Base-by-base conservation (phyloP, 768 basidiomycete species). In the Hericium erinaceus region DNA sequence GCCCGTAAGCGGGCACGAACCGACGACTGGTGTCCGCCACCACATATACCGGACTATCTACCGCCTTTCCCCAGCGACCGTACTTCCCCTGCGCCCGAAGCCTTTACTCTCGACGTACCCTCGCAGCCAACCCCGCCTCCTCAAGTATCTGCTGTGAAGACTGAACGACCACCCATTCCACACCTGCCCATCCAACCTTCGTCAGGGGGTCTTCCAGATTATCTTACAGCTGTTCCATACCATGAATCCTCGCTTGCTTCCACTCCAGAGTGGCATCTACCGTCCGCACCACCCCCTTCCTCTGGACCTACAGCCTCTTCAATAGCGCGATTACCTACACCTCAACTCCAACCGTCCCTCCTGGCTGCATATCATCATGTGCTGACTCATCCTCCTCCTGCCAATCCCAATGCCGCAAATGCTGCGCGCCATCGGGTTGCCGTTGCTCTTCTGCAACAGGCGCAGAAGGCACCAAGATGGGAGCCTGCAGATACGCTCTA, bases 301-400 rank as follows among this genome's bases (percentile, higher is more conserved):
- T 63, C 64, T 2, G 46, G 63, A 6, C 59, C 70, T 12, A 54
- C 57, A 28, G 33, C 58, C 18, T 12, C 63, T 0, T 62, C 62
- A 18, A 51, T 64, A 2, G 15, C 68, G 26, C 76, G 74, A 4
- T 66, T 75, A 6, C 68, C 79, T 4, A 78, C 78, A 1, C 80
- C 84, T 0, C 80, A 80, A 61, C 78, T 79, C 7, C 84, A 87
- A 60, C 85, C 78, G 2, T 76, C 87, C 1, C 78, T 90, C 33
- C 68, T 87, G 46, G 73, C 75, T 12, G 88, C 85, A 5, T 90
- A 88, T 65, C 89, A 88, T 61, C 84, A 90, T 62, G 84, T 89
- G 59, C 77, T 89, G 52, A 89, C 84, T 0, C 82, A 89, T 62
- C 84, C 85, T 1, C 79, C 84, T 0, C 72, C 81, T 0, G 67